These are phyloP conservation scores for Solanum piurae DNA, from an alignment of 257 asterid genomes.

Conservation along the genomic window DNA sequence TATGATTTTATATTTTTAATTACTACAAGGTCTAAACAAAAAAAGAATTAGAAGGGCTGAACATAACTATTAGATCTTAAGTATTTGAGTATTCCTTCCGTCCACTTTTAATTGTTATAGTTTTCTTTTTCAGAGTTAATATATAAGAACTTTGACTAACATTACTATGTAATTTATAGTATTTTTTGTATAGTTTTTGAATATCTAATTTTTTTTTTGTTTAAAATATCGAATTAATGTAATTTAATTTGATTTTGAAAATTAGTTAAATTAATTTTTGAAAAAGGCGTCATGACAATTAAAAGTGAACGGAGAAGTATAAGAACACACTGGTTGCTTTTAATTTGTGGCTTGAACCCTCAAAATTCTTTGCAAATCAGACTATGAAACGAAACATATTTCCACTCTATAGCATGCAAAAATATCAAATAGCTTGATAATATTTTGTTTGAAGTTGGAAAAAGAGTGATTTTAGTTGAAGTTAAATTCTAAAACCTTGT, in stretches of 20 bases:
- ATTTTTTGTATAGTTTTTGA: too few relatives aligned
- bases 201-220: too few relatives aligned
- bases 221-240: too few relatives aligned
- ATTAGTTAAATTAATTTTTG: too few relatives aligned
- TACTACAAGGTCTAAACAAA: not conserved
- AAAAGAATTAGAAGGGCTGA: not conserved
- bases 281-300: too few relatives aligned
- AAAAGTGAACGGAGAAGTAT: too few relatives aligned
- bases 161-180: too few relatives aligned
- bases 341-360: not conserved
- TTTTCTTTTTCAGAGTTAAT: too few relatives aligned
- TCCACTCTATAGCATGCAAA: not conserved
- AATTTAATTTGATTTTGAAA: too few relatives aligned
- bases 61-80: not conserved
- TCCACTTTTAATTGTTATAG: too few relatives aligned
- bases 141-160: too few relatives aligned
- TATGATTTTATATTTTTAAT: not conserved
- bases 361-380: not conserved
- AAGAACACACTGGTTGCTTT: not conserved
- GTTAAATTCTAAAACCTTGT: not conserved
- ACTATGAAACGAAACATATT: not conserved
- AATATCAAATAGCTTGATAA: not conserved
- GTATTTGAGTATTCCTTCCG: too few relatives aligned
- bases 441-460: not conserved
- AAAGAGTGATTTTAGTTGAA: not conserved